Conservation (phyloP, 2,329 filamentous ascomycete species). For the Penicillium sp. region DNA sequence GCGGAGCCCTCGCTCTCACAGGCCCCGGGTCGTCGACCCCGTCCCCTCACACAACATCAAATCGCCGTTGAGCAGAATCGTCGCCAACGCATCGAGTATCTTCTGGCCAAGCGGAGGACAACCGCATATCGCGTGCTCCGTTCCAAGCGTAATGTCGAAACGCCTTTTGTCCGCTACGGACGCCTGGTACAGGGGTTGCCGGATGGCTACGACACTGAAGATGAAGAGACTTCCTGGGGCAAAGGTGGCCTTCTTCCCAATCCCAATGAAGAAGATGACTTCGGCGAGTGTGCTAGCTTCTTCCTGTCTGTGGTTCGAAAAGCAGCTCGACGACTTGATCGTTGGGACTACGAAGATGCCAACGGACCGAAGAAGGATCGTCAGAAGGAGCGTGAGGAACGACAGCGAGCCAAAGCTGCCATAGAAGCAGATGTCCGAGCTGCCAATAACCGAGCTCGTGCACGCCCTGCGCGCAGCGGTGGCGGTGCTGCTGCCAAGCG, state of each 20-base stretch:
- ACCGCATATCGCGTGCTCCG: slow-evolving; percentile 44
- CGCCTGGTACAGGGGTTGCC: slow-evolving; percentile 48
- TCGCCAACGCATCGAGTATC: slow-evolving; percentile 53
- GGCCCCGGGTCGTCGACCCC: slow-evolving; percentile 44
- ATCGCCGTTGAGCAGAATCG: slow-evolving; percentile 55
- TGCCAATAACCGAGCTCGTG: slow-evolving; percentile 24
- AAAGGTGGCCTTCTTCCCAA: slow-evolving; percentile 49
- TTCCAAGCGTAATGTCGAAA: slow-evolving; percentile 42
- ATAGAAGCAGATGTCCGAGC: slow-evolving; percentile 28
- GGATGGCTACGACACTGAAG: slow-evolving; percentile 52
- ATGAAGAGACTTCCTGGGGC: slow-evolving; percentile 48
- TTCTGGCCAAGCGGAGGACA: slow-evolving; percentile 48
- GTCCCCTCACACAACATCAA: slow-evolving; percentile 55
- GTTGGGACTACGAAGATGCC: slow-evolving; percentile 51
- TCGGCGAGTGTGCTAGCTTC: slow-evolving; percentile 51
- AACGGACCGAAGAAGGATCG: slow-evolving; percentile 44
- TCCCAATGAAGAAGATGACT: slow-evolving; percentile 50
- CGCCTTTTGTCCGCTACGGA: slow-evolving; percentile 46
- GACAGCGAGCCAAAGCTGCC: slow-evolving; percentile 35
- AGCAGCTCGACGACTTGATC: slow-evolving; percentile 47
- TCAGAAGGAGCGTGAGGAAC: slow-evolving; percentile 42
- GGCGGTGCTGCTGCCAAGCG: slow-evolving; percentile 32
- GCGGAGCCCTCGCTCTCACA: slow-evolving; percentile 37
- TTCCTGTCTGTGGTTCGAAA: slow-evolving; percentile 50
- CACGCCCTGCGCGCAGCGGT: slow-evolving; percentile 22